These are phyloP conservation scores for Mucor indicus DNA, from an alignment of 371 early-diverging fungal species.

Conservation along the genomic window DNA sequence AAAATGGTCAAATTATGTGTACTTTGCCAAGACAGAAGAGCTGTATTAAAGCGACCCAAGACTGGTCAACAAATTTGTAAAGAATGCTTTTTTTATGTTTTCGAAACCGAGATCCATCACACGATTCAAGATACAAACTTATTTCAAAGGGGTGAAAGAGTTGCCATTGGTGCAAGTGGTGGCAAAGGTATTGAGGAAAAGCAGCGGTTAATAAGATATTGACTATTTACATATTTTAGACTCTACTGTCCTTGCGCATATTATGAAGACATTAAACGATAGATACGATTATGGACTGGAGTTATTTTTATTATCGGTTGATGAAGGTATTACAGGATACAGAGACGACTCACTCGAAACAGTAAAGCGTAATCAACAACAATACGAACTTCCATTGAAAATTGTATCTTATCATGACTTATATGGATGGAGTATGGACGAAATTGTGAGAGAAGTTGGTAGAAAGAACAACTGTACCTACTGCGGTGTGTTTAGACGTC, in stretches of 20 bases:
- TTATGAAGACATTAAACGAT: conserved; percentile 94
- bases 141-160: conserved; percentile 87
- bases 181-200: conserved; percentile 78
- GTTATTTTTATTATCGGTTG: conserved; percentile 93
- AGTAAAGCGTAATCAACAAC: conserved; percentile 94
- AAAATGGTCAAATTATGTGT: conserved; percentile 47
- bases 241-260: conserved; percentile 98
- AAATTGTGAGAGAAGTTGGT: conserved; percentile 94
- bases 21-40: conserved; percentile 57
- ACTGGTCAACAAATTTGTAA: conserved; percentile 92
- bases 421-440: conserved; percentile 99
- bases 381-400: conserved; percentile 91
- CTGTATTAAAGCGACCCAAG: conserved; percentile 92
- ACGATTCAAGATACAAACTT: conserved; percentile 85
- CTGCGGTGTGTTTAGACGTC: conserved; percentile 99
- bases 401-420: conserved; percentile 95
- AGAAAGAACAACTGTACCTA: conserved; percentile 99
- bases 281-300: conserved; percentile 94
- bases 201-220: background rate
- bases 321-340: conserved; percentile 99
- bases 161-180: conserved; percentile 98
- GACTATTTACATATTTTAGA: conserved; percentile 51
- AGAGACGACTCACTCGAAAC: conserved; percentile 99
- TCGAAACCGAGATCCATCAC: conserved; percentile 97
- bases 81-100: conserved; percentile 91